Evolutionary conservation across 2,329 filamentous ascomycete species (phyloP), one percentile per base, ranked within the genome.

Genomic region (Paraconiothyrium sp.): DNA sequence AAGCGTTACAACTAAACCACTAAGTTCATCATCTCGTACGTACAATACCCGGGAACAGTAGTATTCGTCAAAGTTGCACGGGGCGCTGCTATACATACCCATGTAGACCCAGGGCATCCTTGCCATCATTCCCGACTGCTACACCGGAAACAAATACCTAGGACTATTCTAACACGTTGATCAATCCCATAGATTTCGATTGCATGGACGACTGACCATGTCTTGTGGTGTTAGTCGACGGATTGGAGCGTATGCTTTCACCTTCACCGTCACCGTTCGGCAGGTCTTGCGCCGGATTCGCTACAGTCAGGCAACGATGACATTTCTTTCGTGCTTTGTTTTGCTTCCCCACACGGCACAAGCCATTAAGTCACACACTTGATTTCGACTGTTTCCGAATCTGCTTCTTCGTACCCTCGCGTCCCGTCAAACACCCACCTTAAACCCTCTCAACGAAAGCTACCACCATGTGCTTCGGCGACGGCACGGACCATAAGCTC

Each of bases 391-490:
- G 3, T 4, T 20, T 48, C n/a, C 9, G 2, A 8, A n/a, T 20
- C n/a, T 8, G 13, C 37, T 11, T 7, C 35, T 9, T 27, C 41
- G 13, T 10, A 6, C 27, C 27, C 27, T 47, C 54, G 24, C 24
- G 14, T 7, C 24, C 20, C 54, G 24, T 13, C 24, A 56, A 35
- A 22, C 3, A 35, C 41, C 10, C 27, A 13, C 32, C 11, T 11
- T 14, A 10, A 48, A 22, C 24, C 22, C 34, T 13, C 13, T 43
- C 34, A 5, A 43, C 14, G 13, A 2, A 47, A 51, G n/a, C 54
- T 10, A n/a, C 11, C 61, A 66, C 43, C 0, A 75, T 75, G 72
- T 75, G 72, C 51, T 72, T 74, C 61, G 56, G 64, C 58, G 63
- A 69, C 62, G 50, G 62, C 56, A 63, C 44, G 16, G 65, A 55